Conservation (phyloP, 768 basidiomycete species). For the Tulasnella sp. region DNA sequence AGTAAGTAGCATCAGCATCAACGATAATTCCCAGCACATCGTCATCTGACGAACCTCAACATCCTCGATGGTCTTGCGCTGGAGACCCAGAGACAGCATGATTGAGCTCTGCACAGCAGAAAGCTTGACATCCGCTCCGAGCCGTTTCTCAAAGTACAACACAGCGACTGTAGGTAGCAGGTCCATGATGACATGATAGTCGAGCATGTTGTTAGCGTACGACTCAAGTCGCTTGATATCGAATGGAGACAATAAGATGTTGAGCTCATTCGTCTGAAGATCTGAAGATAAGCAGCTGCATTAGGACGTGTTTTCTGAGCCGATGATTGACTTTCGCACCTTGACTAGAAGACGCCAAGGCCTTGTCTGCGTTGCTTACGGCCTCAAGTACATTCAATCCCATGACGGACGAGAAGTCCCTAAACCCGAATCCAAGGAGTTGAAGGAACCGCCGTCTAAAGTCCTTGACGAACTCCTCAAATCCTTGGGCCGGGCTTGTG, state of each 20-base stretch:
- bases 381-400: constrained; percentile 84
- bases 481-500: constrained; percentile 54
- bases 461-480: constrained; percentile 78
- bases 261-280: constrained; percentile 40
- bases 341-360: not conserved
- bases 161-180: constrained; percentile 68
- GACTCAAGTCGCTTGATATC: constrained; percentile 93
- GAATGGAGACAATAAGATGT: constrained; percentile 69
- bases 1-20: not conserved
- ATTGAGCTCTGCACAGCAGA: constrained; percentile 89
- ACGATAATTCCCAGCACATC: not conserved
- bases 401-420: constrained; percentile 82
- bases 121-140: constrained; percentile 51
- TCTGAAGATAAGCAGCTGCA: constrained; percentile 28
- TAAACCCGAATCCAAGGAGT: constrained; percentile 86
- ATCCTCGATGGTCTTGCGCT: constrained; percentile 81
- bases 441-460: constrained; percentile 85
- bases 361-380: constrained; percentile 41
- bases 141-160: constrained; percentile 66
- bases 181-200: constrained; percentile 93
- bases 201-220: constrained; percentile 90
- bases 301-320: too few relatives aligned
- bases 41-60: constrained; percentile 58
- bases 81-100: constrained; percentile 76
- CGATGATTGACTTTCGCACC: too few relatives aligned